Evolutionary conservation across 2,329 filamentous ascomycete species (phyloP).

Genomic region (Cladosporium oxysporum): DNA sequence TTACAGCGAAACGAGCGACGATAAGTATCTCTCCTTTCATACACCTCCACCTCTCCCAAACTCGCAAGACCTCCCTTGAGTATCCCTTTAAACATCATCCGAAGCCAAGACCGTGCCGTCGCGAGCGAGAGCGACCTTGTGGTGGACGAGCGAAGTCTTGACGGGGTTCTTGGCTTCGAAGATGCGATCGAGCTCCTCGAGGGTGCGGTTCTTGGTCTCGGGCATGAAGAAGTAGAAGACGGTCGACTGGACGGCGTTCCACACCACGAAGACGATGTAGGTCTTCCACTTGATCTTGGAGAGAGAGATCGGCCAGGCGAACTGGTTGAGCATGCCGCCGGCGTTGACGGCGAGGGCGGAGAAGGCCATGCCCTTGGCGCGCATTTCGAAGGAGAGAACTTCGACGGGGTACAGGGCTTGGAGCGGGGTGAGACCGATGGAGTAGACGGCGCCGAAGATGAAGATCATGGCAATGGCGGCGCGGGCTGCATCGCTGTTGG

Average conservation of each 20-base stretch:
- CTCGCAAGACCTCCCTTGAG: background rate
- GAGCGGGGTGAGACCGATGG: slow-evolving; percentile 38
- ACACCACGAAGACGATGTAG: slow-evolving; percentile 36
- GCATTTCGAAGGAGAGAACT: slow-evolving; percentile 50
- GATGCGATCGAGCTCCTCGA: slow-evolving; percentile 50
- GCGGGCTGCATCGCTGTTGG: slow-evolving; percentile 31
- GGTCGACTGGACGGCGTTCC: slow-evolving; percentile 36
- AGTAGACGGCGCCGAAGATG: slow-evolving; percentile 37
- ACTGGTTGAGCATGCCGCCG: slow-evolving; percentile 46
- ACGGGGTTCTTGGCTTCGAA: slow-evolving; percentile 45
- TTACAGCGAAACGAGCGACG: slow-evolving; percentile 6
- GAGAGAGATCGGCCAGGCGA: slow-evolving; percentile 34
- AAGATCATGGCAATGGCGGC: slow-evolving; percentile 40
- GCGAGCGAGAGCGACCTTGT: slow-evolving; percentile 31
- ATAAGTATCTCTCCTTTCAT: background rate
- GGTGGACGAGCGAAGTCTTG: slow-evolving; percentile 34
- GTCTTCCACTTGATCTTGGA: slow-evolving; percentile 32
- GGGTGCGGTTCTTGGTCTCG: slow-evolving; percentile 45
- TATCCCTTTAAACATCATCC: slow-evolving; percentile 23
- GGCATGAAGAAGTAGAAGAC: slow-evolving; percentile 41
- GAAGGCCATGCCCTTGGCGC: slow-evolving; percentile 48
- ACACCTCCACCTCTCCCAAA: background rate
- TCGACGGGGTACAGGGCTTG: slow-evolving; percentile 47
- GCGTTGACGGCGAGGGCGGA: slow-evolving; percentile 46
- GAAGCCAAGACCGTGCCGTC: slow-evolving; percentile 30